Conservation (phyloP, 2,329 filamentous ascomycete species). For the Orbilia javanica region DNA sequence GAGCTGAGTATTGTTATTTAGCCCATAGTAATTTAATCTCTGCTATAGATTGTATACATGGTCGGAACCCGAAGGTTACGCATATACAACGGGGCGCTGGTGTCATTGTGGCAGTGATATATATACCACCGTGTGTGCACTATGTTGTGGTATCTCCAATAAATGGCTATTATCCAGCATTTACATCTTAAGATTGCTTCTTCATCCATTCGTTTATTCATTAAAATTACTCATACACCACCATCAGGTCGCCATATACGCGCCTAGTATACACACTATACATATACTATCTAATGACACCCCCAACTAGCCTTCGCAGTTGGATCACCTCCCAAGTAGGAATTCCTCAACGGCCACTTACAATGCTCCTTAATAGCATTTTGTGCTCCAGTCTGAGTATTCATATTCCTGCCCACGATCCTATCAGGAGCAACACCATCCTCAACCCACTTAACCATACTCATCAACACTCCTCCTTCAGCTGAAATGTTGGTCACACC, state of each 20-base stretch:
- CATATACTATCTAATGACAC: not conserved
- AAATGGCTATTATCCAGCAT: no score
- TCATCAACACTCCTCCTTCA: conserved; percentile 64
- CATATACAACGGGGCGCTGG: no score
- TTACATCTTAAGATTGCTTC: no score
- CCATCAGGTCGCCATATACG: no score
- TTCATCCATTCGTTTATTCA: no score
- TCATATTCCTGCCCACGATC: conserved; percentile 59
- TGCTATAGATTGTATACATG: no score
- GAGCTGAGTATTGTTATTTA: no score
- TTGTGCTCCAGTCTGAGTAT: not conserved
- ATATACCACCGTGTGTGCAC: no score
- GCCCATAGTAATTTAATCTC: no score
- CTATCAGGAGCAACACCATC: conserved; percentile 64
- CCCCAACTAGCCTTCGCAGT: conserved; percentile 23
- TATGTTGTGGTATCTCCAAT: no score
- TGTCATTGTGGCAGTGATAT: no score
- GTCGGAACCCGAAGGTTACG: no score
- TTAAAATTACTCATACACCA: not conserved
- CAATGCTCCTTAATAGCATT: conserved; percentile 26
- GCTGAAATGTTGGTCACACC: not conserved
- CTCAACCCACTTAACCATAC: conserved; percentile 69
- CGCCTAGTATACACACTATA: not conserved
- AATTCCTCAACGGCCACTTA: conserved; percentile 28
- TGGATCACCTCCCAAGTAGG: conserved; percentile 15